Evolutionary conservation across 148 eudicot genomes (phyloP).

Genomic region (Pharnaceum exiguum): DNA sequence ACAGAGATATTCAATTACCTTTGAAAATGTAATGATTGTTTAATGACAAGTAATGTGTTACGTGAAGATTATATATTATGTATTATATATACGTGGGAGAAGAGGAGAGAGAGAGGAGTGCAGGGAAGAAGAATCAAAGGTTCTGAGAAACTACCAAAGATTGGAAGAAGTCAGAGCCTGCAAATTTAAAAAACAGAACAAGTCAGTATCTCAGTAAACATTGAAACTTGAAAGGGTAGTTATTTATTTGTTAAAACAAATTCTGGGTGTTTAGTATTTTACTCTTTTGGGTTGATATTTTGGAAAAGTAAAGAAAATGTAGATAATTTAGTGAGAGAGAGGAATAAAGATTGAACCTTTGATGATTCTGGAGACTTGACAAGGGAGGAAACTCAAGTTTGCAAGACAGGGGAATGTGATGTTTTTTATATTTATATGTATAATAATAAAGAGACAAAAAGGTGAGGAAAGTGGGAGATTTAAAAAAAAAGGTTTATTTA

Average conservation of each 20-base stretch:
- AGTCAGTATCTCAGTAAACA: not conserved
- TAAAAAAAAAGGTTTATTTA: not conserved
- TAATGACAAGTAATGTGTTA: too few species aligned
- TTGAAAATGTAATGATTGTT: too few species aligned
- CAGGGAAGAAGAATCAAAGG: slow-evolving; percentile 12
- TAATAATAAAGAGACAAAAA: not conserved
- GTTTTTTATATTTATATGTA: not conserved
- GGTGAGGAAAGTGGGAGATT: not conserved
- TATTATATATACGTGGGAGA: not conserved
- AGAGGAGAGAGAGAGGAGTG: not conserved
- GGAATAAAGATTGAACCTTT: slow-evolving; percentile 1
- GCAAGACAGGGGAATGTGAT: slow-evolving; percentile 8
- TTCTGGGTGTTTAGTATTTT: not conserved
- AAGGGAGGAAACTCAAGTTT: slow-evolving; percentile 31
- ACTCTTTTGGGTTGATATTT: not conserved
- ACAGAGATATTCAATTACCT: not conserved
- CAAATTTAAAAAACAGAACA: not conserved
- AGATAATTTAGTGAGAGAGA: not conserved
- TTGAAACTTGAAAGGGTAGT: not conserved
- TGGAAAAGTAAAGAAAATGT: too few species aligned
- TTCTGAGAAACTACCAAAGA: slow-evolving; percentile 13
- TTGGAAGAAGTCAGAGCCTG: slow-evolving; percentile 30
- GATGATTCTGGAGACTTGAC: slow-evolving; percentile 18
- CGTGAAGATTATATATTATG: too few species aligned
- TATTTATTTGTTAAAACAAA: not conserved